Base-by-base conservation (phyloP, 176 grass and related monocot genomes). In the Typha latifolia region DNA sequence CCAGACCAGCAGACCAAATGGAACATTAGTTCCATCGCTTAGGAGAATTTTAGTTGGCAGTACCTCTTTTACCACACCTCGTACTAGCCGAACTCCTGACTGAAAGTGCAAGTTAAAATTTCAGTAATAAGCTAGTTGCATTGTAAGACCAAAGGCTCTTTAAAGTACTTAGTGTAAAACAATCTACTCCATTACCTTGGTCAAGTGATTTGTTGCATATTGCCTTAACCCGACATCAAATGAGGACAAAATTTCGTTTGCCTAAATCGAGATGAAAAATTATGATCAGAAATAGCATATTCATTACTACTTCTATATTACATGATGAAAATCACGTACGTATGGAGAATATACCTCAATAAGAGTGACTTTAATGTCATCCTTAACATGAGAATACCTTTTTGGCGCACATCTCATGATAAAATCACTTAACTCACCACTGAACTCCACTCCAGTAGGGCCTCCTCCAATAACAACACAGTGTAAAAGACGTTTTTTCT, bases 401-500 rank as follows among this genome's bases (percentile, higher is more conserved):
- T 97, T 70, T 97, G 62, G 14, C 72, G 68, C 21, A 97, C 93
- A 70, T 91, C 93, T 51, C 80, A 51, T 84, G 78, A 97, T 92
- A 80, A 97, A 97, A 72, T 91, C 93, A 61, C 93, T 97, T 48
- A 97, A 81, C 72, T 97, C 93, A 13, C 88, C 93, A 50, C 87
- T 97, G 72, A 97, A 97, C 81, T 97, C 93, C 43, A 97, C 88
- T 50, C 93, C 88, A 4, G 93, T 97, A 6, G 88, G 93, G 14
- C 93, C 93, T 49, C 93, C 93, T 43, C 88, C 93, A 43, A 91
- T 81, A 22, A 97, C 88, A 51, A 96, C 85, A 53, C 88, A 96
- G 72, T 96, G 88, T 43, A 96, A 80, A 55, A 96, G 78, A 12
- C 80, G 78, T 66, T 37, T 57, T 69, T 89, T 91, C 83, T 96